Percentiles rank a stretch among this genome's conserved stretches.
Evolutionary conservation across 768 basidiomycete species (phyloP).

Genomic region (Pilatotrama ljubarskyi): DNA sequence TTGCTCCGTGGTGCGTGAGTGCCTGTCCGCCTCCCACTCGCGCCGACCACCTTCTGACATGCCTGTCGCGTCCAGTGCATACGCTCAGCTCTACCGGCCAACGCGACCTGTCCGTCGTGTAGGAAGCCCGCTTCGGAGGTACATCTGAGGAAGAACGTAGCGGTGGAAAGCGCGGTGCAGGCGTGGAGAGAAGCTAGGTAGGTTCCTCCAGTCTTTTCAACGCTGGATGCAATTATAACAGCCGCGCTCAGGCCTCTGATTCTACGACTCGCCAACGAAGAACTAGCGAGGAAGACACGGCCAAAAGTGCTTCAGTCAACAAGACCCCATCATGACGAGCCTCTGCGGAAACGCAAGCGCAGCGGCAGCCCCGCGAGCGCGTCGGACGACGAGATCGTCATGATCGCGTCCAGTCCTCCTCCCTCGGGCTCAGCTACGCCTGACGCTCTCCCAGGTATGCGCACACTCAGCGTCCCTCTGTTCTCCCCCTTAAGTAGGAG

Average conservation of each 20-base stretch:
- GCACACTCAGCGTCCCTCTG: not conserved
- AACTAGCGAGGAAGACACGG: conserved; percentile 7
- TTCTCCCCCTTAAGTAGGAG: not conserved
- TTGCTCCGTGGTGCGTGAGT: conserved; percentile 64
- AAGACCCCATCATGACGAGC: not conserved
- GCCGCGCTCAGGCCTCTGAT: conserved; percentile 18
- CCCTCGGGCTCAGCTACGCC: conserved; percentile 9
- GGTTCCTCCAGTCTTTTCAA: conserved; percentile 2
- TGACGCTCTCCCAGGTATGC: conserved; percentile 5
- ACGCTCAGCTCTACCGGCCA: conserved; percentile 52
- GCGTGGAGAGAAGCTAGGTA: conserved; percentile 77
- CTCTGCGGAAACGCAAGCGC: conserved; percentile 17
- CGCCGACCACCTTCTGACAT: not conserved
- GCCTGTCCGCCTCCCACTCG: not conserved
- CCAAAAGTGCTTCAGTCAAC: not conserved
- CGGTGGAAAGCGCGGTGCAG: conserved; percentile 66
- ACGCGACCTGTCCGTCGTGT: conserved; percentile 75
- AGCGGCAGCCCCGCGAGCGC: conserved; percentile 21
- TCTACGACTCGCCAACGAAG: conserved; percentile 12
- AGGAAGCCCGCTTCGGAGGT: conserved; percentile 58
- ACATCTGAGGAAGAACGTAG: conserved; percentile 65
- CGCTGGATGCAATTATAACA: not conserved
- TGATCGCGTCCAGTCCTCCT: conserved; percentile 7
- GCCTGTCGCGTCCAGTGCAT: conserved; percentile 57
- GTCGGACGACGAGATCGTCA: conserved; percentile 13